Conservation (phyloP, 345 rosid genomes). For the Alliaria petiolata region DNA sequence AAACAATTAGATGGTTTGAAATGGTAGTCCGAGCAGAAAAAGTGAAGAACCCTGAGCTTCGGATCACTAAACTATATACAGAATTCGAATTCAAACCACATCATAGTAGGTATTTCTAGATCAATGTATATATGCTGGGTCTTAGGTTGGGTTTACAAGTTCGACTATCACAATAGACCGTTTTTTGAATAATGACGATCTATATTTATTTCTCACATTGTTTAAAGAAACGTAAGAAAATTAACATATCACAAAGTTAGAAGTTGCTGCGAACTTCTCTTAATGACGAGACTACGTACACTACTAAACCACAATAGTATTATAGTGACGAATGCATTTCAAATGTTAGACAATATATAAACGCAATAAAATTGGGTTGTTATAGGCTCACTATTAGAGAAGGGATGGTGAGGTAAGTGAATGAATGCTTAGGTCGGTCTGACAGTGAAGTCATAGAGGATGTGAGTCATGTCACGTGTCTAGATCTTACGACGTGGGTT, state of each 20-base stretch:
- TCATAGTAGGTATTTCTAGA: not conserved
- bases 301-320: not conserved
- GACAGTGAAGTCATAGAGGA: conserved; percentile 20
- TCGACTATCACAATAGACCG: not conserved
- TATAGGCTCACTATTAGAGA: conserved; percentile 24
- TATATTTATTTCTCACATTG: not conserved
- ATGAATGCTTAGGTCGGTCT: conserved; percentile 23
- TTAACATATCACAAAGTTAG: not conserved
- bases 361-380: not conserved
- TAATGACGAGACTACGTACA: not conserved
- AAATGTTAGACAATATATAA: not conserved
- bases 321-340: conserved; percentile 3
- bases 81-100: not conserved
- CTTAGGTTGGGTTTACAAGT: not conserved
- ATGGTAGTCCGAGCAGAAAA: not conserved
- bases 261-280: not conserved
- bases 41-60: not conserved
- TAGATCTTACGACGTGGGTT: conserved; percentile 15
- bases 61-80: not conserved
- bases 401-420: conserved; percentile 19
- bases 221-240: not conserved
- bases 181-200: not conserved
- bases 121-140: not conserved
- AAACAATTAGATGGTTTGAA: not conserved
- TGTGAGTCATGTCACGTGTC: conserved; percentile 14